A percentile compares a stretch with the other conserved stretches of the same genome.
Conservation (phyloP, 1,284 basidiomycete genomes). For the Tremellales sp. region DNA sequence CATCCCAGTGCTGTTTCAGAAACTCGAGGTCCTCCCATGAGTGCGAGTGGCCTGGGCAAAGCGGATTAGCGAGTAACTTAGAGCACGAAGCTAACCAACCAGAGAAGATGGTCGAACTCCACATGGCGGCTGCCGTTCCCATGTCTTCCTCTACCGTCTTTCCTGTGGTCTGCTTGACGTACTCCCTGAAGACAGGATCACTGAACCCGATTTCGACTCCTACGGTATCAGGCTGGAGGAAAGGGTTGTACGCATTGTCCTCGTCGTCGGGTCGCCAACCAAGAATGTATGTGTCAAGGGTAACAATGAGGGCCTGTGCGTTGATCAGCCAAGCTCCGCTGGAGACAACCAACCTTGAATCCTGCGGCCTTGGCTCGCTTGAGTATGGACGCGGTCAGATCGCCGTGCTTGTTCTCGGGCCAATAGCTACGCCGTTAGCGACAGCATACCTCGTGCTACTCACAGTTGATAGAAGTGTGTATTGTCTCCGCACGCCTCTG, state of each 20-base stretch:
- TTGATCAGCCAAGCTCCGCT: no score
- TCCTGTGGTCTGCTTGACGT: constrained; percentile 49
- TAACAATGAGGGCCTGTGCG: no score
- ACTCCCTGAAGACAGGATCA: constrained; percentile 60
- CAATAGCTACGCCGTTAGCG: no score
- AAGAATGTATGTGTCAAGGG: constrained; percentile 59
- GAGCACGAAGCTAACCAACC: no score
- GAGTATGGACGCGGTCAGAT: constrained; percentile 51
- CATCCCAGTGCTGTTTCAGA: constrained; percentile 51
- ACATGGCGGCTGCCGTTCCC: constrained; percentile 3
- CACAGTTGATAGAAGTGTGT: constrained; percentile 73
- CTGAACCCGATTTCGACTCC: constrained; percentile 54
- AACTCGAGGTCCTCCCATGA: constrained; percentile 55
- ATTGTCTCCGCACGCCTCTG: constrained; percentile 58
- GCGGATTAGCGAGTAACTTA: no score
- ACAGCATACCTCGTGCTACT: no score
- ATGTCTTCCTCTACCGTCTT: constrained; percentile 13
- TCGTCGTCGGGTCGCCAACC: constrained; percentile 58
- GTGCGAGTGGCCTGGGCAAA: constrained; percentile 49
- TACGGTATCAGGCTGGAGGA: constrained; percentile 21
- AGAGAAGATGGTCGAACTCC: constrained; percentile 6
- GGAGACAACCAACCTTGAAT: constrained; percentile 50
- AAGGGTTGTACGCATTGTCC: constrained; percentile 49
- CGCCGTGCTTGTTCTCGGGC: constrained; percentile 49
- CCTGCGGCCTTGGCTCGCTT: constrained; percentile 53